Conservation (phyloP, 2,329 filamentous ascomycete species). For the Hypocrella siamensis region DNA sequence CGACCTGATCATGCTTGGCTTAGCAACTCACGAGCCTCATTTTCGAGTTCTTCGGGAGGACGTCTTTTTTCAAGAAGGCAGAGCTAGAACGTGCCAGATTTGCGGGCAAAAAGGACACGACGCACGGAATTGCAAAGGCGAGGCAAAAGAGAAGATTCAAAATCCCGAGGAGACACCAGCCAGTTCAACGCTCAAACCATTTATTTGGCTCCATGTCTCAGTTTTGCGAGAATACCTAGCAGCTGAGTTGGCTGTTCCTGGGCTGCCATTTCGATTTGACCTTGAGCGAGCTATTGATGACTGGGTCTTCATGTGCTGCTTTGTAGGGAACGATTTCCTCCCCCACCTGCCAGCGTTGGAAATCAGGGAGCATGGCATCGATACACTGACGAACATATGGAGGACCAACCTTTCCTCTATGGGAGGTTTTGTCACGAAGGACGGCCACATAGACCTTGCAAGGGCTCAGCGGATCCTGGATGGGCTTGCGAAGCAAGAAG, state of each 20-base stretch:
- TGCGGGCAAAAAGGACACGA: conserved; percentile 91
- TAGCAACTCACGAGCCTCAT: conserved; percentile 93
- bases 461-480: conserved; percentile 77
- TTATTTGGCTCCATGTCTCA: conserved; percentile 95
- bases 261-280: conserved; percentile 77
- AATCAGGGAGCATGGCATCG: conserved; percentile 93
- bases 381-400: conserved; percentile 94
- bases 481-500: conserved; percentile 82
- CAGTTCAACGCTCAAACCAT: conserved; percentile 61
- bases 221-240: conserved; percentile 85
- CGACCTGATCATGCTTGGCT: conserved; percentile 94
- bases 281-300: conserved; percentile 89
- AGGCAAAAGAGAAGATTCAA: conserved; percentile 60
- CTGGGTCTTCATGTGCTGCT: conserved; percentile 99
- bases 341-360: conserved; percentile 95
- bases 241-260: conserved; percentile 71
- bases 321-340: conserved; percentile 96
- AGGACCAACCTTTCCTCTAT: conserved; percentile 79
- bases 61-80: conserved; percentile 83
- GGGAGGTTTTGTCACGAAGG: conserved; percentile 92
- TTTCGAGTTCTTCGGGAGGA: conserved; percentile 94
- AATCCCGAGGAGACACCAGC: conserved; percentile 73
- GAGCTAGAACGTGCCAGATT: conserved; percentile 65
- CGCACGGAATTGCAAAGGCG: conserved; percentile 68
- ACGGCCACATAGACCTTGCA: conserved; percentile 78